phyloP scores from a whole-genome alignment of 1,284 basidiomycete genomes.

The Moniliophthora roreri region DNA sequence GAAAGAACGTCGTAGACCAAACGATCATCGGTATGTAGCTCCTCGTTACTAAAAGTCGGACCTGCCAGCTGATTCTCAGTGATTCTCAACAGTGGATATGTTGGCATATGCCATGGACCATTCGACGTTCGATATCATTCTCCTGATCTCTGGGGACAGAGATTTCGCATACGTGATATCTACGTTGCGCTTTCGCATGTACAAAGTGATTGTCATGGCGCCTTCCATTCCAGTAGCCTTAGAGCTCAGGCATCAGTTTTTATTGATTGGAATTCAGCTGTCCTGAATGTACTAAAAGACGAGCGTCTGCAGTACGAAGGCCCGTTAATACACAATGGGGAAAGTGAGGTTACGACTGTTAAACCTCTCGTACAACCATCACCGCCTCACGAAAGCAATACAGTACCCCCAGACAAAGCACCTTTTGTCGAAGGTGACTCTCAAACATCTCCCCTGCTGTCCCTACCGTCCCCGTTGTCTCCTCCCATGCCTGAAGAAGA shows the following conservation, averaged over 20 bases:
- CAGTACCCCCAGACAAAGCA: too few relatives aligned
- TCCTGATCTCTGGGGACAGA: slow-evolving; percentile 57
- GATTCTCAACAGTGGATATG: slow-evolving; percentile 54
- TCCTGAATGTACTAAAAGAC: slow-evolving; percentile 6
- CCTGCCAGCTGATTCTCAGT: neutral
- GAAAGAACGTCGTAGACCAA: slow-evolving; percentile 41
- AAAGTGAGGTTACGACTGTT: too few relatives aligned
- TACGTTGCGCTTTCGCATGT: slow-evolving; percentile 48
- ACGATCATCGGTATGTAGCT: slow-evolving; percentile 32
- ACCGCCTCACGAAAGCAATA: too few relatives aligned
- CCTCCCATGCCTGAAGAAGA: too few relatives aligned
- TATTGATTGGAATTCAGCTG: slow-evolving; percentile 49
- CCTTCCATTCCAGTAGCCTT: slow-evolving; percentile 39
- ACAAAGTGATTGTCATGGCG: slow-evolving; percentile 50
- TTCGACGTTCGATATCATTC: slow-evolving; percentile 49
- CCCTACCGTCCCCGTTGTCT: too few relatives aligned
- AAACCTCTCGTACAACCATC: too few relatives aligned
- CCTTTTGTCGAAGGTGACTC: too few relatives aligned
- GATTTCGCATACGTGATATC: slow-evolving; percentile 62
- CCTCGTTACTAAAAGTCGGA: neutral
- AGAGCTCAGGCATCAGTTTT: slow-evolving; percentile 53
- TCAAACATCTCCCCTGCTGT: too few relatives aligned
- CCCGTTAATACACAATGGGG: neutral
- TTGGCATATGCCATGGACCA: slow-evolving; percentile 58
- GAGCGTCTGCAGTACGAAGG: neutral